Percentiles rank a stretch among this genome's conserved stretches.
Conservation (phyloP, 2,329 filamentous ascomycete genomes). For the Epichloe gansuensis region DNA sequence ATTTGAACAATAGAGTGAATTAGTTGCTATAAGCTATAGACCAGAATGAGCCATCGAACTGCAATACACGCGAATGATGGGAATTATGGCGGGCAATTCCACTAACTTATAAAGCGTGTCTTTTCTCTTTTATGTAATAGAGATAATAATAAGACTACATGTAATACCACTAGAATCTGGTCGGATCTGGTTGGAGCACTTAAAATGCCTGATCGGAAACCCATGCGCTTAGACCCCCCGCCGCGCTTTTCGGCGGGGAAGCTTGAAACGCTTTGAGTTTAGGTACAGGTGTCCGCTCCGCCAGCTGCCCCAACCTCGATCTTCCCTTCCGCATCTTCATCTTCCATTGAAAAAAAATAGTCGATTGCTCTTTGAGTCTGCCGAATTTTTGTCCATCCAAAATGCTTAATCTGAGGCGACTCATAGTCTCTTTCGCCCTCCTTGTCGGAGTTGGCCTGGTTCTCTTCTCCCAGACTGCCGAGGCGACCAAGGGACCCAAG, state of each 20-base stretch:
- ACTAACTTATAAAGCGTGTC: too few relatives aligned
- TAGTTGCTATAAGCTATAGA: too few relatives aligned
- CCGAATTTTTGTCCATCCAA: slow-evolving; percentile 17
- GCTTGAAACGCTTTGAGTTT: slow-evolving; percentile 7
- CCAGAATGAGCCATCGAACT: too few relatives aligned
- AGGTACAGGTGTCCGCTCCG: slow-evolving; percentile 11
- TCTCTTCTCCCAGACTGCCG: slow-evolving; percentile 61
- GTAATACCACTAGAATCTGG: too few relatives aligned
- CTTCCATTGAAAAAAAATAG: neutral
- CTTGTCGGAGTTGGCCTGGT: slow-evolving; percentile 63
- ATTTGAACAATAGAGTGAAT: too few relatives aligned
- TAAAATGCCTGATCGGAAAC: neutral
- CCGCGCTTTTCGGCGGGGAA: slow-evolving; percentile 9
- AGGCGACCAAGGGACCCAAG: slow-evolving; percentile 76
- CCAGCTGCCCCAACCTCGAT: neutral
- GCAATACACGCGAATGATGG: too few relatives aligned
- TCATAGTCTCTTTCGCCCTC: slow-evolving; percentile 60
- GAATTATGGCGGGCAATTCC: too few relatives aligned
- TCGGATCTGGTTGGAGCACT: too few relatives aligned
- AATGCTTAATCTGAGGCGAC: slow-evolving; percentile 64
- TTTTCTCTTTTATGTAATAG: too few relatives aligned
- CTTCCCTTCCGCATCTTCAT: neutral
- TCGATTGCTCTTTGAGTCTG: neutral
- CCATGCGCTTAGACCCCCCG: slow-evolving; percentile 1
- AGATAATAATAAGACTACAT: too few relatives aligned